These are phyloP conservation scores for Aurinia saxatilis DNA, from an alignment of 345 rosid species.

Conservation along the genomic window DNA sequence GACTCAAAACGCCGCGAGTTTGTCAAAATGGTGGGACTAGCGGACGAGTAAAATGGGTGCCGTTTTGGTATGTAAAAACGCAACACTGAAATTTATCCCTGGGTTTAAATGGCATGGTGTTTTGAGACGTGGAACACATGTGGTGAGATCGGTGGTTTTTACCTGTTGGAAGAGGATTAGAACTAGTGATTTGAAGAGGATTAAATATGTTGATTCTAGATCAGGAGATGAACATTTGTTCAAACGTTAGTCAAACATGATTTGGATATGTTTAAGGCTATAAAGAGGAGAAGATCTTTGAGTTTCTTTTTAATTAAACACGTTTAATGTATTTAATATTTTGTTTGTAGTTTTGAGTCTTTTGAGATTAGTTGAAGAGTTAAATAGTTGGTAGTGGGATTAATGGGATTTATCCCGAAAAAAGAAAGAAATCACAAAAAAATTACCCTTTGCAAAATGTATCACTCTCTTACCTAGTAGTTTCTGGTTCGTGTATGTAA, in stretches of 20 bases:
- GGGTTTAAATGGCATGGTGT: no score
- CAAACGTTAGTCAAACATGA: conserved; percentile 17
- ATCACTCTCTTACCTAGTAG: background rate
- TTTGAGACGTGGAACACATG: conserved; percentile 49
- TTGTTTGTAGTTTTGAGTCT: no score
- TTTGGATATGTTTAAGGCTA: background rate
- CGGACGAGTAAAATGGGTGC: conserved; percentile 70
- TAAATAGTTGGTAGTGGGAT: no score
- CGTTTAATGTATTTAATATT: background rate
- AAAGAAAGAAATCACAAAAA: background rate
- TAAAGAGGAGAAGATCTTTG: conserved; percentile 4
- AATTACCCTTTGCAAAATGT: background rate
- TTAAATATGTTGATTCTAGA: conserved; percentile 51
- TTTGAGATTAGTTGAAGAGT: no score
- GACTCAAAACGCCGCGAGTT: conserved; percentile 45
- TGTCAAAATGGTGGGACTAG: conserved; percentile 42
- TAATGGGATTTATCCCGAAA: background rate
- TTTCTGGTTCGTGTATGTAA: no score
- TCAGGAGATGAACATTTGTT: conserved; percentile 70
- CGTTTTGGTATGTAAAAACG: conserved; percentile 79
- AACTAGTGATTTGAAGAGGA: conserved; percentile 38
- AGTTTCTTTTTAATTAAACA: background rate
- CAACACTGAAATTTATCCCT: conserved; percentile 28
- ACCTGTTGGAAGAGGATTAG: no score
- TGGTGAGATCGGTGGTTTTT: conserved; percentile 51